Evolutionary conservation across 495 filamentous ascomycete genomes (phyloP), one percentile per base, ranked within the genome.

Genomic region (Darksidea phi): DNA sequence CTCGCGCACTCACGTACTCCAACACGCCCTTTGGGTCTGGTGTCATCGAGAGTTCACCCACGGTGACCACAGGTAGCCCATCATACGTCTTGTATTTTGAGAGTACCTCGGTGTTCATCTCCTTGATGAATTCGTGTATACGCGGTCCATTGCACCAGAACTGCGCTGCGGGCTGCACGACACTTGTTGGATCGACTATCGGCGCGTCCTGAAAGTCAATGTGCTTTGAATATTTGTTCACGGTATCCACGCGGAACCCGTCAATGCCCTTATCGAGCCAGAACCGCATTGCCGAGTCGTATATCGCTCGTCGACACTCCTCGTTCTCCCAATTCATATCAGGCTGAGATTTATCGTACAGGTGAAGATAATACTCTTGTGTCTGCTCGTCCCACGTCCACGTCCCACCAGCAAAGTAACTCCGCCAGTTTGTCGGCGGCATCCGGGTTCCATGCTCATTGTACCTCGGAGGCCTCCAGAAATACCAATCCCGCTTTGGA

Each of bases 241-340:
- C 61, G 12, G 60, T 65, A 43, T 75, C 73, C 10, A 75, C 62
- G 11, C 73, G 70, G 62, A 75, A 75, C 23, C 73, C 73, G 49
- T 73, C 68, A 37, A 70, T 61, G 18, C 73, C 73, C 47, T 60
- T 61, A 6, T 64, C 48, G 10, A 75, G 69, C 73, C 72, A 75
- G 58, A 70, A 75, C 1, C 55, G 41, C 62, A 75, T 72, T 20
- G 60, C 59, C 0, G 66, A 63, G 8, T 67, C 52, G 58, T 70
- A 74, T 24, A 75, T 63, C 5, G 69, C 67, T 11, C 61, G 18
- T 1, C 73, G 53, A 7, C 50, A 47, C 3, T 64, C 55, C 15
- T 21, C 26, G 51, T 69, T 73, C 21, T 74, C 71, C 70, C 70
- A 75, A 52, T 75, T 75, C n/a, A 75, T 57, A 50, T 75, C 73